These are phyloP conservation scores for Fraxinus angustifolia DNA, from an alignment of 305 asterid species.

Conservation along the genomic window DNA sequence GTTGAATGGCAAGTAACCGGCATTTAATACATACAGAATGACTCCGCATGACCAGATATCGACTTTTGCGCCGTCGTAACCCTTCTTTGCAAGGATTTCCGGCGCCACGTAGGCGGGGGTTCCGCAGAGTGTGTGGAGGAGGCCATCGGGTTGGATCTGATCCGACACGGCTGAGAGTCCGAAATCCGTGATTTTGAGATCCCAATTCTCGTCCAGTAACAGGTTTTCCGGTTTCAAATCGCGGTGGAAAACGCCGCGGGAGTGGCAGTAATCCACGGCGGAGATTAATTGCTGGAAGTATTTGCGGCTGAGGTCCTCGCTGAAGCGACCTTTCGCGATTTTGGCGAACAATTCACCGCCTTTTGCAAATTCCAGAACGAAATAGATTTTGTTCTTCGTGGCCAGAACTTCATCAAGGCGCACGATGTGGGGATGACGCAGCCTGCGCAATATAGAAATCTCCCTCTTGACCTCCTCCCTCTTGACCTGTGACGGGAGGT, in stretches of 20 bases:
- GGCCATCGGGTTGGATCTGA: conserved; percentile 47
- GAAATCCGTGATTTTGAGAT: conserved; percentile 6
- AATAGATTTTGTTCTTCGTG: conserved; percentile 51
- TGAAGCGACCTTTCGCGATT: too few species aligned
- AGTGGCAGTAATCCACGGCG: too few species aligned
- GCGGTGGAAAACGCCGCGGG: too few species aligned
- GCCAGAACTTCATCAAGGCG: conserved; percentile 63
- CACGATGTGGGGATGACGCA: conserved; percentile 67
- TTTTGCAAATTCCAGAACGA: conserved; percentile 61
- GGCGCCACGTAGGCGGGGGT: conserved; percentile 80
- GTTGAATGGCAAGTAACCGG: conserved; percentile 66
- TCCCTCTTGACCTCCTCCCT: conserved; percentile 25
- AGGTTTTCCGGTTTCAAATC: too few species aligned
- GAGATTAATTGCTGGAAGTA: too few species aligned
- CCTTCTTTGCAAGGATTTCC: conserved; percentile 57
- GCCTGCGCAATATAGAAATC: conserved; percentile 56
- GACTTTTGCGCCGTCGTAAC: conserved; percentile 62
- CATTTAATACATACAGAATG: conserved; percentile 49
- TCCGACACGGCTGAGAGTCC: conserved; percentile 63
- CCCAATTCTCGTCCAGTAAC: too few species aligned
- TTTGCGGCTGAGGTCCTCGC: too few species aligned
- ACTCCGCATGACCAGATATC: conserved; percentile 81
- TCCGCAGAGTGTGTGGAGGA: conserved; percentile 65
- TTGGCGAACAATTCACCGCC: conserved; percentile 60
- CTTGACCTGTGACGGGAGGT: conserved; percentile 38